These are phyloP conservation scores for Sphaerostilbella broomeana DNA, from an alignment of 2,329 filamentous ascomycete species.

Conservation along the genomic window DNA sequence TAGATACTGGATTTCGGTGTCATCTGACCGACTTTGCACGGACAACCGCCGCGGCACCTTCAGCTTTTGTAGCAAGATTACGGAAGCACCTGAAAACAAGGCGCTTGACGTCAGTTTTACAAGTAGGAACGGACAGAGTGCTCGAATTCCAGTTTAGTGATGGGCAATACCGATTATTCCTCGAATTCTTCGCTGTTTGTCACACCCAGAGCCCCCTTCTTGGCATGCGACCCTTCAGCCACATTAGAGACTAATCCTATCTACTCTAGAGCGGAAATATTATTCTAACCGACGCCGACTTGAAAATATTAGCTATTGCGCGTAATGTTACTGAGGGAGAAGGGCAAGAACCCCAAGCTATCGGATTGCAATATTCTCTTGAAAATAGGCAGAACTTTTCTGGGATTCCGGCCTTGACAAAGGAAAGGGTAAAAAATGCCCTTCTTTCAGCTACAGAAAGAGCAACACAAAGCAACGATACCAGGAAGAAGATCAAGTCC, in stretches of 20 bases:
- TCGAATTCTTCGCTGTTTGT: slow-evolving; percentile 81
- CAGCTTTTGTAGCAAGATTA: slow-evolving; percentile 74
- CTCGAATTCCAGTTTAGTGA: slow-evolving; percentile 91
- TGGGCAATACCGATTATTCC: slow-evolving; percentile 76
- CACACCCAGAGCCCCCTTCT: too few relatives aligned
- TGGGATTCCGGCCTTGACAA: slow-evolving; percentile 68
- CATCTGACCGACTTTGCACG: slow-evolving; percentile 89
- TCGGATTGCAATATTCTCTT: slow-evolving; percentile 72
- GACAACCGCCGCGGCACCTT: slow-evolving; percentile 76
- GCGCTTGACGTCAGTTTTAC: slow-evolving; percentile 69
- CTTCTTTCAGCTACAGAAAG: slow-evolving; percentile 60
- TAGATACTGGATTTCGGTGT: slow-evolving; percentile 93
- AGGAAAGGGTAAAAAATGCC: slow-evolving; percentile 62
- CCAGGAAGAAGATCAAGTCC: slow-evolving; percentile 60
- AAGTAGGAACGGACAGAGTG: slow-evolving; percentile 89
- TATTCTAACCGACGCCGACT: slow-evolving; percentile 77
- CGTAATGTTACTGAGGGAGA: slow-evolving; percentile 74
- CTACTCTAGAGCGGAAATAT: slow-evolving; percentile 69
- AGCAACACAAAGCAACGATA: slow-evolving; percentile 37
- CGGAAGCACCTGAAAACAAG: slow-evolving; percentile 85
- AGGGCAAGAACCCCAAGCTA: slow-evolving; percentile 74
- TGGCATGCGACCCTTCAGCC: background rate
- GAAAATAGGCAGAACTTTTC: slow-evolving; percentile 77
- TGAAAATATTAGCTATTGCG: slow-evolving; percentile 75
- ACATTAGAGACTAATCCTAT: slow-evolving; percentile 1